Conservation (phyloP, 345 rosid genomes). For the rapeseed (Brassica napus) region DNA sequence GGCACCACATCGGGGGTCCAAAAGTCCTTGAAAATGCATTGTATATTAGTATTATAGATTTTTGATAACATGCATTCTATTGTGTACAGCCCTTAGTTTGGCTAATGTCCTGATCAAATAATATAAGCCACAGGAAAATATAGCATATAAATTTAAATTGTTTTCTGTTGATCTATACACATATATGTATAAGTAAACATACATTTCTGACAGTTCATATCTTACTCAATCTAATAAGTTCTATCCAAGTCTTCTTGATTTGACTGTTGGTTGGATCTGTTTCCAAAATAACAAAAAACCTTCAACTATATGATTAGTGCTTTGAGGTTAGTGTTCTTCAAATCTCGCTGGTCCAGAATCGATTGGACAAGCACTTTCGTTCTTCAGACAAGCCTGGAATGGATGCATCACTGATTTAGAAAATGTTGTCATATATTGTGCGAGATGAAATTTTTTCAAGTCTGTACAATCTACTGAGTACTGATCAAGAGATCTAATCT, state of each 20-base stretch:
- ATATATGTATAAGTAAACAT: too few species aligned
- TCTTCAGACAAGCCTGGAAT: background rate
- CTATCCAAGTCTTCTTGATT: slow-evolving; percentile 23
- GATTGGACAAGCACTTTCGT: background rate
- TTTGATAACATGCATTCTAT: too few species aligned
- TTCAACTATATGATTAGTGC: slow-evolving; percentile 1
- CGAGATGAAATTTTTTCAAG: background rate
- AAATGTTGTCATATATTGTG: background rate
- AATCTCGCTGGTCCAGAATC: background rate
- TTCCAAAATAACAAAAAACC: background rate
- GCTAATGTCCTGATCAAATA: too few species aligned
- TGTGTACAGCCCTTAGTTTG: too few species aligned
- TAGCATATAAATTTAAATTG: too few species aligned
- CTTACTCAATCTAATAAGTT: slow-evolving; percentile 19
- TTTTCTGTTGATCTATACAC: too few species aligned
- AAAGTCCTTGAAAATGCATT: too few species aligned
- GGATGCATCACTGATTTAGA: background rate
- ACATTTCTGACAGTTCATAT: slow-evolving; percentile 8
- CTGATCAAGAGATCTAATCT: background rate
- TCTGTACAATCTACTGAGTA: background rate
- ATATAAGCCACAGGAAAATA: too few species aligned
- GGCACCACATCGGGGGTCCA: too few species aligned
- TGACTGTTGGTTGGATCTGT: slow-evolving; percentile 19
- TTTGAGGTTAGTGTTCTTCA: background rate
- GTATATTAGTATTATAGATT: too few species aligned